Percentiles rank a stretch among this genome's conserved stretches.
These are phyloP conservation scores for Aphanomyces astaci DNA, from an alignment of 352 stramenopile species.

Conservation along the genomic window DNA sequence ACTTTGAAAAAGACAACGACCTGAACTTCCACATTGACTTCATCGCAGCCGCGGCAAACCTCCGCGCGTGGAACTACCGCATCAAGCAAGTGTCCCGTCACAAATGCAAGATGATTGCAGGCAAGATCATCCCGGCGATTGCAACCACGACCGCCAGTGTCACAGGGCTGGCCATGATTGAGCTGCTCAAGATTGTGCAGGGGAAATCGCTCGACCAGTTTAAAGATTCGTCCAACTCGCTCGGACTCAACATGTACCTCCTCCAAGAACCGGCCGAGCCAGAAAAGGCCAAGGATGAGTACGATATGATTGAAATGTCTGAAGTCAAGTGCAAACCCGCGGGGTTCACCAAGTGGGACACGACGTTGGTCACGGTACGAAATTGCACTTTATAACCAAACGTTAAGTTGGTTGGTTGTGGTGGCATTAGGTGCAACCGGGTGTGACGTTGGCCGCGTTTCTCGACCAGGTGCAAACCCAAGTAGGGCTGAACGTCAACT, in stretches of 20 bases:
- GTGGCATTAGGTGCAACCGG: slow-evolving; percentile 4
- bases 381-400: slow-evolving; percentile 12
- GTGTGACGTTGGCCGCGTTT: slow-evolving; percentile 63
- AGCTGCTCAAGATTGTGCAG: slow-evolving; percentile 85
- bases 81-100: slow-evolving; percentile 74
- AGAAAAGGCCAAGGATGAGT: slow-evolving; percentile 86
- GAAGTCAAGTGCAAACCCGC: slow-evolving; percentile 80
- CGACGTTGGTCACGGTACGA: slow-evolving; percentile 63
- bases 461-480: slow-evolving; percentile 53
- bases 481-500: slow-evolving; percentile 69
- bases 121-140: slow-evolving; percentile 99
- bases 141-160: slow-evolving; percentile 99
- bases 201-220: slow-evolving; percentile 82
- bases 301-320: slow-evolving; percentile 84
- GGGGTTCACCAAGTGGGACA: slow-evolving; percentile 91
- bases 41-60: slow-evolving; percentile 95
- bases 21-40: slow-evolving; percentile 96
- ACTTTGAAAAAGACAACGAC: slow-evolving; percentile 98
- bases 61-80: slow-evolving; percentile 88
- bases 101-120: slow-evolving; percentile 97
- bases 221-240: slow-evolving; percentile 89
- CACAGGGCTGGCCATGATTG: slow-evolving; percentile 92
- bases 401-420: background rate
- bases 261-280: slow-evolving; percentile 82
- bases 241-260: slow-evolving; percentile 89